phyloP scores from a whole-genome alignment of 352 stramenopile genomes.

The Globisporangium paroecandrum region DNA sequence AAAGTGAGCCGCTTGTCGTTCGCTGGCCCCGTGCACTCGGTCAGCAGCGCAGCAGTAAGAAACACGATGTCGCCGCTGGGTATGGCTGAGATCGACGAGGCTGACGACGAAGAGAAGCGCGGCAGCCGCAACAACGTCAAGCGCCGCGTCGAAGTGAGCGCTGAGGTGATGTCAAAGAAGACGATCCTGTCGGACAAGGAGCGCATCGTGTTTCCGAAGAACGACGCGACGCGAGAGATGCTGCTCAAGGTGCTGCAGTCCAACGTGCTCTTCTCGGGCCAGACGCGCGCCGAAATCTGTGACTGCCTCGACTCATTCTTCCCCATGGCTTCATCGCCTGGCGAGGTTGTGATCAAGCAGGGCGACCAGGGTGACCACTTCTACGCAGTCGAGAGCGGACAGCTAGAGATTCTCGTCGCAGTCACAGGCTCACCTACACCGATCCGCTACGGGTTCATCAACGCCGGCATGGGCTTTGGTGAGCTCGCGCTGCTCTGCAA shows the following conservation, averaged over 20 bases:
- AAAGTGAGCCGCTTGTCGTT: slow-evolving; percentile 26
- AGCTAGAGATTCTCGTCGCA: slow-evolving; percentile 70
- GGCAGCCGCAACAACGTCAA: slow-evolving; percentile 18
- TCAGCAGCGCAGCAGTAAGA: slow-evolving; percentile 1
- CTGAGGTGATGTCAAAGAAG: slow-evolving; percentile 71
- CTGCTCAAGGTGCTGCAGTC: slow-evolving; percentile 63
- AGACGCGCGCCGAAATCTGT: slow-evolving; percentile 45
- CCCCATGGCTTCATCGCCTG: slow-evolving; percentile 38
- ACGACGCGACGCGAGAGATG: slow-evolving; percentile 46
- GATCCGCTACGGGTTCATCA: slow-evolving; percentile 69
- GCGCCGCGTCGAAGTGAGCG: slow-evolving; percentile 72
- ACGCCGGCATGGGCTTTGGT: slow-evolving; percentile 86
- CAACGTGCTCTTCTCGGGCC: slow-evolving; percentile 72
- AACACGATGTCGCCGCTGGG: not conserved
- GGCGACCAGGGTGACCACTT: slow-evolving; percentile 78
- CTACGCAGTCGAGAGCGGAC: slow-evolving; percentile 58
- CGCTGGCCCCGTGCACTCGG: slow-evolving; percentile 12
- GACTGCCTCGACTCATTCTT: slow-evolving; percentile 80
- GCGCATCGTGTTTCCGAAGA: slow-evolving; percentile 62
- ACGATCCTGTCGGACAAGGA: slow-evolving; percentile 55
- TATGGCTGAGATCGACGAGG: not conserved
- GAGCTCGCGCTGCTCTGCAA: slow-evolving; percentile 98
- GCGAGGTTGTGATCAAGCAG: slow-evolving; percentile 59
- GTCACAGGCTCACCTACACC: slow-evolving; percentile 41
- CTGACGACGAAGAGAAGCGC: not conserved